Evolutionary conservation across 805 yeast species (phyloP), one percentile per base, ranked within the genome.

Genomic region (Candida mattraensis): DNA sequence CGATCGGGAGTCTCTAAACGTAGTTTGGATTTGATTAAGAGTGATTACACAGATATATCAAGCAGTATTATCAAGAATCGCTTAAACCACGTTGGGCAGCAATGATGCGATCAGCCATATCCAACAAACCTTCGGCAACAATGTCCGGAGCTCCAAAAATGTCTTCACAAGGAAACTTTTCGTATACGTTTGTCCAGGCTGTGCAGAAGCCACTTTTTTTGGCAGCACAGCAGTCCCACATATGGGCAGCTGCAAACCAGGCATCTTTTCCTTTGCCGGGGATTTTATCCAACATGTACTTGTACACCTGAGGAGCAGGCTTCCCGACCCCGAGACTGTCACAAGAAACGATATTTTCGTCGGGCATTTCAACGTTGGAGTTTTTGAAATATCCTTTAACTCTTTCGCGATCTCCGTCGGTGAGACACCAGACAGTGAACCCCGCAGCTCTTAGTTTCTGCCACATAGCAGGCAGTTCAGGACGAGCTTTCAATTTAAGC

Each of bases 201-300:
- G 62, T 57, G 21, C 39, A 38, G 36, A 57, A 57, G 3, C 60
- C 59, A 21, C 55, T 56, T 28, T 50, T 54, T 27, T 47, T 54
- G 10, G 62, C 62, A n/a, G 62, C 62, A 40, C 48, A 41, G 12
- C 53, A 47, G 37, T 57, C 62, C 62, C 62, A 57, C 57, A 56
- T 53, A 27, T 57, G 62, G 13, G 61, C 54, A 28, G 62, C 62
- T 10, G 56, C 60, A 47, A 57, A 57, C 46, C 54, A 57, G 4
- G 57, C 58, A 38, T 56, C 61, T 18, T 50, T 48, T 15, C 54
- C 58, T 16, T 42, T 40, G 5, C 52, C 50, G 7, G 55, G 53
- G 19, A 57, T 50, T 28, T 46, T 51, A 9, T 46, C 33, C 8
- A 53, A 40, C 42, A 57, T 57, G 18, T 36, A 53, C 35, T 54